A percentile compares a stretch with the other conserved stretches of the same genome.
Conservation (phyloP, 2,329 filamentous ascomycete genomes). For the Aspergillus pseudonomiae region DNA sequence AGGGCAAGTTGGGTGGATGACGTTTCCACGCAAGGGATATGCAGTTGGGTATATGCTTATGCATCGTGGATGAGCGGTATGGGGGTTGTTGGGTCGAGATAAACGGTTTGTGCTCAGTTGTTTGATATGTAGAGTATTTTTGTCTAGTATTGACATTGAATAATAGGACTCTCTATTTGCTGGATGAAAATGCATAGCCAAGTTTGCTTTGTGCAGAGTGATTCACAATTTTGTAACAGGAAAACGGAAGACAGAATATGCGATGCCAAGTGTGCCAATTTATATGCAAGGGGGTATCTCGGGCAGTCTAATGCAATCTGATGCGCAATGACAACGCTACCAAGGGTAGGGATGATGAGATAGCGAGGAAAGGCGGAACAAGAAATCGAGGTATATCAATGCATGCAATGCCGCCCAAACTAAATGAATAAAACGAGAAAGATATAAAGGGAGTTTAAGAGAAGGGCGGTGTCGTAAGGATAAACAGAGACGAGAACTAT, state of each 20-base stretch:
- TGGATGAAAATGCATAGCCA: background rate
- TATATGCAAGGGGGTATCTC: conserved; percentile 6
- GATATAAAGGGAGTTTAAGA: too few relatives aligned
- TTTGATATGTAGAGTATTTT: background rate
- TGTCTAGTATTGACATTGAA: background rate
- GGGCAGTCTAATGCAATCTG: conserved; percentile 5
- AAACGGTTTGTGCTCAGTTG: background rate
- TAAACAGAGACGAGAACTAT: background rate
- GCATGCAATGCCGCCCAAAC: conserved; percentile 1
- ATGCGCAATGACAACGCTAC: conserved; percentile 3
- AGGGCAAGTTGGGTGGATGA: background rate
- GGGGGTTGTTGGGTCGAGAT: background rate
- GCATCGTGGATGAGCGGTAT: background rate
- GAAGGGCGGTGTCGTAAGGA: background rate
- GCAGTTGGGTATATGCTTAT: background rate
- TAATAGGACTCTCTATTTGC: background rate
- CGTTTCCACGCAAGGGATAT: background rate
- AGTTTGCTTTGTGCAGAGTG: background rate
- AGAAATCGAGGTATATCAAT: conserved; percentile 1
- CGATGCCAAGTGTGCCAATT: background rate
- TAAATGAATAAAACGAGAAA: background rate
- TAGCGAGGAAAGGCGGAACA: background rate
- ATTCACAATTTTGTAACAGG: background rate
- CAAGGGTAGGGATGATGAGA: background rate
- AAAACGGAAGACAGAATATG: background rate